Percentiles rank a stretch among this genome's conserved stretches.
phyloP scores from a whole-genome alignment of 371 early-diverging fungal genomes.

The Haplosporangium sp. region DNA sequence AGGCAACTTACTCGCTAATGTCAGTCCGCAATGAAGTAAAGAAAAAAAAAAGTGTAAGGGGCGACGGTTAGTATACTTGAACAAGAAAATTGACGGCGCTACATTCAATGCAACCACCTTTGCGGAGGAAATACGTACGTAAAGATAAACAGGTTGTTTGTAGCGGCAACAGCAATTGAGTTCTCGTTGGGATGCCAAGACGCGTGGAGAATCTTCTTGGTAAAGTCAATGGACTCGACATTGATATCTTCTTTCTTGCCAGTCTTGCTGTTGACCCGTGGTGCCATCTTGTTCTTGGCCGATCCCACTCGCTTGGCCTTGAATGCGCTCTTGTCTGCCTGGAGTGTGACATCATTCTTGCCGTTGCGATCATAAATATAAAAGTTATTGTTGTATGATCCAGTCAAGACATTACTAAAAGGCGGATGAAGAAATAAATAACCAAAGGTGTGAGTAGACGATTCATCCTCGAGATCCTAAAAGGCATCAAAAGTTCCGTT shows the following conservation, averaged over 20 bases:
- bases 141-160: constrained; percentile 98
- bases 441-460: too few species aligned
- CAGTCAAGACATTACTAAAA: constrained; percentile 86
- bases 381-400: constrained; percentile 98
- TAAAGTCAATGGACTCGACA: constrained; percentile 89
- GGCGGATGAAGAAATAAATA: too few species aligned
- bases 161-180: constrained; percentile 96
- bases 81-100: neutral
- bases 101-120: neutral
- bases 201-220: constrained; percentile 96
- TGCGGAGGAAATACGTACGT: constrained; percentile 57
- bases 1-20: constrained; percentile 1
- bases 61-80: neutral
- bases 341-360: constrained; percentile 86
- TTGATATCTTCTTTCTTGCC: constrained; percentile 80
- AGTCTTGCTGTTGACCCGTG: constrained; percentile 43
- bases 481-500: too few species aligned
- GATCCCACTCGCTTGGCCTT: constrained; percentile 87
- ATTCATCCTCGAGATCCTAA: too few species aligned
- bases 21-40: too few species aligned
- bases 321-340: constrained; percentile 98
- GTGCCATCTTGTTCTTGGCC: constrained; percentile 63
- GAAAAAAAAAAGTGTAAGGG: neutral
- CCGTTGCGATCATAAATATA: constrained; percentile 85
- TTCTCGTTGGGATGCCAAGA: constrained; percentile 98